Evolutionary conservation across 257 asterid genomes (phyloP).

Genomic region (Primulina eburnea): DNA sequence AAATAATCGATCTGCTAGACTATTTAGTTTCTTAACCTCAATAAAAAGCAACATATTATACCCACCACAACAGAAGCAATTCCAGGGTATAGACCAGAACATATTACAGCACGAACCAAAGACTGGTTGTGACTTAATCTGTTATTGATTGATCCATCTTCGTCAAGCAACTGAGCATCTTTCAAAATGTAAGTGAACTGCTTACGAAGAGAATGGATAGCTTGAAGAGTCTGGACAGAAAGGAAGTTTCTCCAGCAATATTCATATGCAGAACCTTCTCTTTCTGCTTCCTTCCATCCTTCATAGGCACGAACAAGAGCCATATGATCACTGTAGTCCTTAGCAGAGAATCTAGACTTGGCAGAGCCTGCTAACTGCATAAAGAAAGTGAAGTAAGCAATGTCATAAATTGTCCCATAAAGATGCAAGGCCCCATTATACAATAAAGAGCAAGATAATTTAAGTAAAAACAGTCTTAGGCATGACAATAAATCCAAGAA

Average conservation of each 20-base stretch:
- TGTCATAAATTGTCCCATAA: constrained; percentile 11
- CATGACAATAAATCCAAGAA: too few relatives aligned
- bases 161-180: constrained; percentile 78
- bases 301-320: constrained; percentile 99
- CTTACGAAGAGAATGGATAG: constrained; percentile 91
- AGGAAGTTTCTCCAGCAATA: constrained; percentile 98
- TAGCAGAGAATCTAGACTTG: constrained; percentile 94
- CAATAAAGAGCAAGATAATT: too few relatives aligned
- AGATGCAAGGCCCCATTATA: neutral
- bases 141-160: constrained; percentile 59
- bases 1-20: constrained; percentile 14
- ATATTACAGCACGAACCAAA: constrained; percentile 95
- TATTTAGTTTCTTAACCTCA: constrained; percentile 10
- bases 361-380: constrained; percentile 91
- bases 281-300: constrained; percentile 99
- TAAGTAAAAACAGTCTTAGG: too few relatives aligned
- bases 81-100: constrained; percentile 97
- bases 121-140: constrained; percentile 85
- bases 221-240: constrained; percentile 94
- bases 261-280: constrained; percentile 96
- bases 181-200: constrained; percentile 83
- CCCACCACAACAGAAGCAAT: constrained; percentile 92
- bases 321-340: constrained; percentile 99
- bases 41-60: constrained; percentile 11
- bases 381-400: constrained; percentile 23